These are phyloP conservation scores for Cnidoscolus chayamansa DNA, from an alignment of 441 rosid genomes.

Conservation along the genomic window DNA sequence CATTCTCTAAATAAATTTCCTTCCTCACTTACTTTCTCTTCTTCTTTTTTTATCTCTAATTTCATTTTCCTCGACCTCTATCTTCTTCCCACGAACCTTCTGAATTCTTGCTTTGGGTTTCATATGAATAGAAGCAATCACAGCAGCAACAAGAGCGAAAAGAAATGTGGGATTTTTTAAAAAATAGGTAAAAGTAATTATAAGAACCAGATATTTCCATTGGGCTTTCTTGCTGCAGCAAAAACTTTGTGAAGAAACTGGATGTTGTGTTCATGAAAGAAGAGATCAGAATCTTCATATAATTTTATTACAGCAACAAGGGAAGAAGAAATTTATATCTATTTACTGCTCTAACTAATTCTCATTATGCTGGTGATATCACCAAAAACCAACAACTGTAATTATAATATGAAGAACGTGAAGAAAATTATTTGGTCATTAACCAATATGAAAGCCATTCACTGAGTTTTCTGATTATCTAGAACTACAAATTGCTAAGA, in stretches of 20 bases:
- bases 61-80: too few relatives aligned
- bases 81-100: neutral
- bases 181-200: neutral
- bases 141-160: neutral
- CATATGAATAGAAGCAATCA: neutral
- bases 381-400: neutral
- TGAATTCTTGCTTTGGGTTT: neutral
- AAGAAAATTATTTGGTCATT: neutral
- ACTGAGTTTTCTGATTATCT: neutral
- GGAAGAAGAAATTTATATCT: neutral
- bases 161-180: neutral
- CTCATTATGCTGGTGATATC: neutral
- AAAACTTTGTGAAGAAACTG: neutral
- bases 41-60: neutral
- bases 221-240: too few relatives aligned
- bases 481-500: neutral
- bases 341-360: neutral
- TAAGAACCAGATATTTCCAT: neutral
- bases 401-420: neutral
- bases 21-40: neutral
- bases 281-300: neutral
- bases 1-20: neutral
- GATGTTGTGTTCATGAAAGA: neutral
- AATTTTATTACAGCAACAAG: neutral
- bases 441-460: neutral